These are phyloP conservation scores for Geotrichum aggregatum DNA, from an alignment of 1,139 yeast genomes.

Conservation along the genomic window DNA sequence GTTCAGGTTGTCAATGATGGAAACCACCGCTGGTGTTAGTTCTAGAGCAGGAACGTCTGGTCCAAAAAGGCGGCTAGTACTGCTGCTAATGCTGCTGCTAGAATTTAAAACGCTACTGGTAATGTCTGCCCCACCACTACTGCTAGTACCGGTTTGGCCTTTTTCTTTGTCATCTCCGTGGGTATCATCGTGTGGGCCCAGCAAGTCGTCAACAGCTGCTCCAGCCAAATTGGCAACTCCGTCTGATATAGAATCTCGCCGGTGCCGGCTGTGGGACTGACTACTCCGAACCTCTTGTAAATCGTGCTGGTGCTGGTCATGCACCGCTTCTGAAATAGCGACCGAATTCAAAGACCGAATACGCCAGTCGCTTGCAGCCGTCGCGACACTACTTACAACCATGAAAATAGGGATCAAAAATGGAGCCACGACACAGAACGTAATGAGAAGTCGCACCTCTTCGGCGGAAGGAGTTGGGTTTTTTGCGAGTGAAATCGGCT, in stretches of 20 bases:
- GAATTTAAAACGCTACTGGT: conserved; percentile 23
- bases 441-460: conserved; percentile 24
- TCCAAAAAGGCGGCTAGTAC: not conserved
- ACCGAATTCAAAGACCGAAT: conserved; percentile 22
- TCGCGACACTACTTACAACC: conserved; percentile 27
- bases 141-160: not conserved
- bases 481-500: not conserved
- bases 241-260: conserved; percentile 22
- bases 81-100: no score
- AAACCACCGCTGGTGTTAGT: not conserved
- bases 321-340: not conserved
- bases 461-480: not conserved
- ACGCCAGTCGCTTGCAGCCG: conserved; percentile 28
- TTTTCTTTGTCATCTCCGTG: not conserved
- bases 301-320: not conserved
- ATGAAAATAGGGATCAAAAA: conserved; percentile 30
- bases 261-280: not conserved
- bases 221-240: conserved; percentile 28
- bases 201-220: conserved; percentile 25
- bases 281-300: not conserved
- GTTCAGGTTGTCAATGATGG: conserved; percentile 27
- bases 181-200: conserved; percentile 18
- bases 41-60: not conserved
- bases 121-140: conserved; percentile 7
- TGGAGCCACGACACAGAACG: conserved; percentile 26